Base-by-base conservation (phyloP, 805 yeast genomes). In the Saturnispora besseyi region DNA sequence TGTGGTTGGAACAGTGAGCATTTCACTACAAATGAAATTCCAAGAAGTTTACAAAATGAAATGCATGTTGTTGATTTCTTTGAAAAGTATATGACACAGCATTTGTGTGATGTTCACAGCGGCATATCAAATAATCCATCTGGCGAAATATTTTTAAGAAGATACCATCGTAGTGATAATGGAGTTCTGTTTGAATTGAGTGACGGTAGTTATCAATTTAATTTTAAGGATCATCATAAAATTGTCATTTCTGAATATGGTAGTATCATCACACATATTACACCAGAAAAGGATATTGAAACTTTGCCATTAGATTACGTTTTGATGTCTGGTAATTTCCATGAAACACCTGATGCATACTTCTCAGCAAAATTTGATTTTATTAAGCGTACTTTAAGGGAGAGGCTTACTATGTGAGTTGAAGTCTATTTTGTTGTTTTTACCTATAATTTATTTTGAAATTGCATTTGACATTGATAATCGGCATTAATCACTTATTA, bases 161-260 rank as follows among this genome's bases (percentile, higher is more conserved):
- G 95, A 59, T 88, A 86, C 62, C 79, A 87, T 24, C 81, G 98
- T 65, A 81, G 82, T 48, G 77, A 81, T 43, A 82, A 81, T 54
- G 87, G 78, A 63, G 87, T 90, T 50, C 85, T 90, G 95, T 93
- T 93, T 70, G 91, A 88, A 65, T 70, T 93, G 71, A 87, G 95
- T 62, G 87, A 89, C 62, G 96, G 96, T 21, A 82, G 88, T 40
- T 81, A 86, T 66, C 99, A 93, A 66, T 90, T 90, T 71, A 93
- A 93, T 68, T 93, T 93, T 69, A 84, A 84, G 64, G 98, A 93
- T 68, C 99, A 93, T 62, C 90, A 85, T 67, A 93, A 93, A 68
- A 69, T 90, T 49, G 82, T 95, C 52, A 65, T 91, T 37, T 84
- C 90, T 41, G 82, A 82, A 57, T 73, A 78, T 49, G 97, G 96